Percentiles rank a stretch among this genome's conserved stretches.
Conservation (phyloP, 768 basidiomycete species). For the Mycena pura region DNA sequence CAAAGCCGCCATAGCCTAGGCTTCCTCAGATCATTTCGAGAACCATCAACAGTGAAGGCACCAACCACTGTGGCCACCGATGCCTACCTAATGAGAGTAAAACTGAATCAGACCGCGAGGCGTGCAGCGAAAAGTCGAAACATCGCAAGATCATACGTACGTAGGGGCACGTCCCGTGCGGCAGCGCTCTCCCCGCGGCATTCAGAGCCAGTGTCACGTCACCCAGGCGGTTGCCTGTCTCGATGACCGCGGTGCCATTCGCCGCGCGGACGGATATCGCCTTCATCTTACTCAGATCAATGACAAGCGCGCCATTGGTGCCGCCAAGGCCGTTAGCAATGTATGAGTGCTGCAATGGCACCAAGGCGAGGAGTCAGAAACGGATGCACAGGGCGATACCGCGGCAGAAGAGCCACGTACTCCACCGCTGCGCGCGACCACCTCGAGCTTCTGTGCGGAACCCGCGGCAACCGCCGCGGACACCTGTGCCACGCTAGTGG, state of each 20-base stretch:
- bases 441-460: too few species aligned
- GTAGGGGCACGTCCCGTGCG: conserved; percentile 61
- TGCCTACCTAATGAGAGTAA: conserved; percentile 36
- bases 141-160: too few species aligned
- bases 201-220: conserved; percentile 50
- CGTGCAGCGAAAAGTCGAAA: too few species aligned
- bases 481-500: too few species aligned
- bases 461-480: too few species aligned
- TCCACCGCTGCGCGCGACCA: too few species aligned
- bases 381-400: too few species aligned
- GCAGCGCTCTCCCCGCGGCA: conserved; percentile 48
- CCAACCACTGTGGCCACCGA: conserved; percentile 56
- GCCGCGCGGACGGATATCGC: conserved; percentile 43
- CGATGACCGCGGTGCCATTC: conserved; percentile 44
- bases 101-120: background rate
- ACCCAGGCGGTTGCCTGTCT: conserved; percentile 55
- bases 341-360: conserved; percentile 51
- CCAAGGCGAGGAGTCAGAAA: too few species aligned
- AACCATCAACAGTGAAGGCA: too few species aligned
- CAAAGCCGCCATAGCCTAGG: conserved; percentile 52
- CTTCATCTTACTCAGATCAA: conserved; percentile 52
- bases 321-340: conserved; percentile 57
- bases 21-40: background rate
- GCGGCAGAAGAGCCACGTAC: too few species aligned
- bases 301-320: conserved; percentile 48